phyloP scores from a whole-genome alignment of 1,284 basidiomycete genomes.

The Cutaneotrichosporon sp. region DNA sequence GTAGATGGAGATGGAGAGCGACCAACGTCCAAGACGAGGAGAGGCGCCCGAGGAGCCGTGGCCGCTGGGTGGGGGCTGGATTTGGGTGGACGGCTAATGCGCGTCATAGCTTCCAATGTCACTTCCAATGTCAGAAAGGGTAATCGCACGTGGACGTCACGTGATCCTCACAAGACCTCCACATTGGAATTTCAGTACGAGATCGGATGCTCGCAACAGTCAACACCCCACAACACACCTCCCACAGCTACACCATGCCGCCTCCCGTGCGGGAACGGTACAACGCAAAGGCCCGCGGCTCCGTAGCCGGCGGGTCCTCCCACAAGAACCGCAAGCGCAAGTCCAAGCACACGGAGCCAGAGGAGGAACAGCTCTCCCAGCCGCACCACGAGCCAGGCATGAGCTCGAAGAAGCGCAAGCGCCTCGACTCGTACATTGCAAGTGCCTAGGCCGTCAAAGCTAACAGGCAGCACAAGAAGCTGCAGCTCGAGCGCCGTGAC shows the following conservation, averaged over 20 bases:
- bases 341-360: slow-evolving; percentile 37
- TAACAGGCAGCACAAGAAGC: slow-evolving; percentile 47
- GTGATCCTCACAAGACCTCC: slow-evolving; percentile 11
- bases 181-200: slow-evolving; percentile 10
- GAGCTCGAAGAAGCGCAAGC: slow-evolving; percentile 54
- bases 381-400: slow-evolving; percentile 39
- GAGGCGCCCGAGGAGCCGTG: no score
- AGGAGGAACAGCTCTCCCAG: slow-evolving; percentile 47
- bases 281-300: slow-evolving; percentile 52
- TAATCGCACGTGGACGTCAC: slow-evolving; percentile 11
- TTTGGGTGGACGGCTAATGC: neutral
- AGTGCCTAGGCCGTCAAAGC: slow-evolving; percentile 32
- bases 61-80: no score
- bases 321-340: slow-evolving; percentile 49
- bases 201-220: neutral
- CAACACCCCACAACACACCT: slow-evolving; percentile 11
- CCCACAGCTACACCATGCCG: slow-evolving; percentile 27
- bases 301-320: slow-evolving; percentile 42
- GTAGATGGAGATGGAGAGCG: no score
- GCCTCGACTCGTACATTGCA: slow-evolving; percentile 56
- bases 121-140: neutral
- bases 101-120: slow-evolving; percentile 10
- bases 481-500: slow-evolving; percentile 47
- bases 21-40: no score
- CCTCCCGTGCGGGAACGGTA: slow-evolving; percentile 48